Evolutionary conservation across 2,329 filamentous ascomycete genomes (phyloP).

Genomic region (Alternaria arbusti): DNA sequence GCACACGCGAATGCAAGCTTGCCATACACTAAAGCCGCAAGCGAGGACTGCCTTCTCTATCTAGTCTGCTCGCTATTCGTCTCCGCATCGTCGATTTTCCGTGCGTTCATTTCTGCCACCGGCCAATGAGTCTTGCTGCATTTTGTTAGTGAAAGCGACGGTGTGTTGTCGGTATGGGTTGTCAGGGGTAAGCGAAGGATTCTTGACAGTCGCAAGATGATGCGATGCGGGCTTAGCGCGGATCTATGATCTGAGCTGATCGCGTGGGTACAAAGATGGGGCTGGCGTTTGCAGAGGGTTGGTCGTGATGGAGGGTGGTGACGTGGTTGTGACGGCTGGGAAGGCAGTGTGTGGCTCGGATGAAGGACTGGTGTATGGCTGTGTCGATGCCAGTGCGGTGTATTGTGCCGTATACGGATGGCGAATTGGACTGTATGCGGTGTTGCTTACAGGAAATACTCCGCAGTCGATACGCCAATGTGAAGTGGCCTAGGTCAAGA

Average conservation of each 20-base stretch:
- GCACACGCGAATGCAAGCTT: not conserved
- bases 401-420: not conserved
- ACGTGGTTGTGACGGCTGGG: not conserved
- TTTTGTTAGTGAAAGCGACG: not conserved
- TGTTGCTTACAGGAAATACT: slow-evolving; percentile 22
- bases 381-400: not conserved
- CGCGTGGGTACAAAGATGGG: not conserved
- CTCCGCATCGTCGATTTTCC: not conserved
- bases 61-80: not conserved
- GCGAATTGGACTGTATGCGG: not conserved
- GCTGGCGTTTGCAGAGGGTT: not conserved
- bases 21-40: not conserved
- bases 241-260: not conserved
- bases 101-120: not conserved
- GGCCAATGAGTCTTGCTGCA: not conserved
- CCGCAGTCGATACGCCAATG: slow-evolving; percentile 6
- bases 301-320: not conserved
- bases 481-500: not conserved
- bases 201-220: not conserved
- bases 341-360: not conserved
- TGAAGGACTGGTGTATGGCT: not conserved
- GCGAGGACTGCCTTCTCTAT: not conserved
- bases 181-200: not conserved
- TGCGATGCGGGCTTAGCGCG: not conserved
- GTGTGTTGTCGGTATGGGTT: not conserved